Evolutionary conservation across 306 rosid species (phyloP).

Genomic region (Canavalia gladiata): DNA sequence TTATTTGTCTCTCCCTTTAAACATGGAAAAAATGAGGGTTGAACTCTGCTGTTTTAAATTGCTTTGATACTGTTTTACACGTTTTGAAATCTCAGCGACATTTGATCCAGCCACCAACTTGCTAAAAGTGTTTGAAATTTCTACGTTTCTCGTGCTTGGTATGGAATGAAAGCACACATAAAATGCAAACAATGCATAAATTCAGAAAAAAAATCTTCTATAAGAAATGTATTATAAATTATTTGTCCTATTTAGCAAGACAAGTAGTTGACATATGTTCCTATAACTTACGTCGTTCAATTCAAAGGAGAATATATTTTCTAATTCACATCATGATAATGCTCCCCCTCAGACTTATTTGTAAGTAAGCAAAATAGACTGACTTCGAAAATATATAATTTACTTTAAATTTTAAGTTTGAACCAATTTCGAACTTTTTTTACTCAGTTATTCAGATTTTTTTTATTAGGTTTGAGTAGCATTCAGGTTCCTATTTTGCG

Average conservation of each 20-base stretch:
- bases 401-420: no score
- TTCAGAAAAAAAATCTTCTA: background rate
- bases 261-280: background rate
- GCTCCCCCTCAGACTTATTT: no score
- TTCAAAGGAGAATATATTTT: background rate
- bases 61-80: background rate
- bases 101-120: background rate
- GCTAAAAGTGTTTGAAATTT: background rate
- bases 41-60: no score
- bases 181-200: background rate
- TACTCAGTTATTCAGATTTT: no score
- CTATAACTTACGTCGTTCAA: background rate
- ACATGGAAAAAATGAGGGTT: background rate
- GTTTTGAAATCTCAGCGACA: slow-evolving; percentile 1
- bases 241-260: background rate
- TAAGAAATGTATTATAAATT: background rate
- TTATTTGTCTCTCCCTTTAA: background rate
- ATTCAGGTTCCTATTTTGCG: no score
- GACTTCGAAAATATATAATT: no score
- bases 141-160: background rate
- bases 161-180: background rate
- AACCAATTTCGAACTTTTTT: no score
- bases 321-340: background rate
- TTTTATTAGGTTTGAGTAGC: no score
- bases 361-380: no score